phyloP scores from a whole-genome alignment of 2,329 filamentous ascomycete genomes.

The Aureobasidium melanogenum region DNA sequence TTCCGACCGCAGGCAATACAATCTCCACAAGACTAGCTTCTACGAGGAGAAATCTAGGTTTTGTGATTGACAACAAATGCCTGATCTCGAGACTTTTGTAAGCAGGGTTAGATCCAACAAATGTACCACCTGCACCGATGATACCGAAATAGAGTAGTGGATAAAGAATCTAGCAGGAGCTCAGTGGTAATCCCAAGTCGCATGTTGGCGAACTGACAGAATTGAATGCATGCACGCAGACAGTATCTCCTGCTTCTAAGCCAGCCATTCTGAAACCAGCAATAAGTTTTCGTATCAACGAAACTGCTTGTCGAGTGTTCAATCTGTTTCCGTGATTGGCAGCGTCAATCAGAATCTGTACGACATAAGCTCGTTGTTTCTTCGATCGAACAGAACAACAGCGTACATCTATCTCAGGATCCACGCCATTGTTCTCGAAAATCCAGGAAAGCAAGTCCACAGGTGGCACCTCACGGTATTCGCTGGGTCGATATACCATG shows the following conservation, averaged over 20 bases:
- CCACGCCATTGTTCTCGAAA: background rate
- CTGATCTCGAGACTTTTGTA: slow-evolving; percentile 40
- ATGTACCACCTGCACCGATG: slow-evolving; percentile 40
- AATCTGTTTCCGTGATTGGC: background rate
- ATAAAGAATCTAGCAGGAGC: slow-evolving; percentile 26
- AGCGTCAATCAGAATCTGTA: background rate
- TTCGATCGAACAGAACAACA: background rate
- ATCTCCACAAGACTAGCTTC: background rate
- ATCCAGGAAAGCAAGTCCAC: background rate
- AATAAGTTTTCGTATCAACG: background rate
- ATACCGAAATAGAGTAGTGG: slow-evolving; percentile 41
- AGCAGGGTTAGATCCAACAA: slow-evolving; percentile 42
- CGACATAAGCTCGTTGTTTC: background rate
- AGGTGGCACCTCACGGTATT: background rate
- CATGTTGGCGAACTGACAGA: slow-evolving; percentile 25
- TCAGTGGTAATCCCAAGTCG: background rate
- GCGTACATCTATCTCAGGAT: background rate
- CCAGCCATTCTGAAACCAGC: background rate
- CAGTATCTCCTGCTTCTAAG: background rate
- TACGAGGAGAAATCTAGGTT: slow-evolving; percentile 39
- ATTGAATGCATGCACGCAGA: slow-evolving; percentile 16
- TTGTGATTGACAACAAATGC: slow-evolving; percentile 36
- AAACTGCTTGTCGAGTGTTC: background rate
- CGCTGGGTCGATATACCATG: background rate
- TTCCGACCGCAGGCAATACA: background rate